Evolutionary conservation across 768 basidiomycete genomes (phyloP), one percentile per base, ranked within the genome.

Genomic region (Udeniomyces megalosporus): DNA sequence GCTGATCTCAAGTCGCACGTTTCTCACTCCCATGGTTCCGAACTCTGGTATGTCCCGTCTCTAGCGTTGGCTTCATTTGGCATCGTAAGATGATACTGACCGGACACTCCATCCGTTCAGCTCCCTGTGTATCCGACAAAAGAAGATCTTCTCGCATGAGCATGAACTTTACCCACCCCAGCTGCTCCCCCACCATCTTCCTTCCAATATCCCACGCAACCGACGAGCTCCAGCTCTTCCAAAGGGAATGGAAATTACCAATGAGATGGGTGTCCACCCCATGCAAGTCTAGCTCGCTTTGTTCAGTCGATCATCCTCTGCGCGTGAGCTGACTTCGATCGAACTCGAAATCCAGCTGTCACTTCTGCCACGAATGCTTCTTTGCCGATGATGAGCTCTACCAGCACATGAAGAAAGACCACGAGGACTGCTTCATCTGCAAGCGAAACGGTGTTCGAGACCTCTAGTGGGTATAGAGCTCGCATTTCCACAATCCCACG

Each of bases 351-450:
- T 17, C 1, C 52, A 61, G 60, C 1, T 92, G 88, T 72, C 81
- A 82, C 69, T 97, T 96, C 72, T 95, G 91, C 68, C 81, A 81
- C n/a, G 85, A 89, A 68, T 91, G 86, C 68, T 91, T 86, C 78
- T 95, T 92, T 71, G 77, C 84, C n/a, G 84, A 85, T 59, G 93
- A 97, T 69, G 91, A 91, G 69, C 75, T 96, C n/a, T 95, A 83
- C 71, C 76, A 82, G 26, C 95, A 99, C 72, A 88, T 96, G 84
- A 81, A 92, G 56, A 84, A 91, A 70, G 78, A 77, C 53, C 93
- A 99, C 74, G 93, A 99, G 73, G 92, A 97, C 69, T 97, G 93
- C 71, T 95, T 95, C 68, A 73, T 99, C 15, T 99, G 95, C 73
- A 89, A 88, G 71, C 79, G 85, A 31, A 80, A 84, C 60, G 89